Evolutionary conservation across 352 stramenopile species (phyloP).

Genomic region (Pelagophyceae sp.): DNA sequence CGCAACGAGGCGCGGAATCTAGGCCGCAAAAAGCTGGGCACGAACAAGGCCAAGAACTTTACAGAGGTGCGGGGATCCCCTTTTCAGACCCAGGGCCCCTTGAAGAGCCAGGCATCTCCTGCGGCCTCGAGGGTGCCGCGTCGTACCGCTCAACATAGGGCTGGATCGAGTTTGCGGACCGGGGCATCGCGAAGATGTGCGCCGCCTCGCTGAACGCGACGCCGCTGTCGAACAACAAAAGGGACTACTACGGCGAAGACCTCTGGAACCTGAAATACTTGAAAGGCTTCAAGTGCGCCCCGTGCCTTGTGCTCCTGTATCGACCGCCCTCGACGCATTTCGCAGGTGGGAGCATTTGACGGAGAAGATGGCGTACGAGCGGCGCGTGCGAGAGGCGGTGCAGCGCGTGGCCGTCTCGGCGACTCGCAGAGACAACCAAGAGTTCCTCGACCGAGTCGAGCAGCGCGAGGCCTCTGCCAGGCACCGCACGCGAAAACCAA

Average conservation of each 20-base stretch:
- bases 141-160: no score
- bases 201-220: constrained; percentile 84
- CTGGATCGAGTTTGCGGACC: constrained; percentile 97
- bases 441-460: constrained; percentile 54
- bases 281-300: constrained; percentile 93
- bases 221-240: constrained; percentile 60
- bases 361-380: constrained; percentile 88
- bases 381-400: constrained; percentile 59
- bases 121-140: no score
- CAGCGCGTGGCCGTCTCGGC: constrained; percentile 66
- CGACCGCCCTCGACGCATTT: no score
- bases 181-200: constrained; percentile 85
- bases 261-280: constrained; percentile 99
- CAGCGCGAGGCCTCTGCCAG: constrained; percentile 50
- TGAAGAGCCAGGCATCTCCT: no score
- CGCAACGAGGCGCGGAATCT: neutral
- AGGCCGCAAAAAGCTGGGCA: neutral
- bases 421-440: constrained; percentile 50
- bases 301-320: no score
- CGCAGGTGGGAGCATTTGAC: constrained; percentile 96
- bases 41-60: constrained; percentile 19
- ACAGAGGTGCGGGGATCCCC: constrained; percentile 1
- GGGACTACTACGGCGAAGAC: constrained; percentile 90
- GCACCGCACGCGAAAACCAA: no score
- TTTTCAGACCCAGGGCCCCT: no score